phyloP scores from a whole-genome alignment of 2,329 filamentous ascomycete genomes.

The Fusarium sublunatum region DNA sequence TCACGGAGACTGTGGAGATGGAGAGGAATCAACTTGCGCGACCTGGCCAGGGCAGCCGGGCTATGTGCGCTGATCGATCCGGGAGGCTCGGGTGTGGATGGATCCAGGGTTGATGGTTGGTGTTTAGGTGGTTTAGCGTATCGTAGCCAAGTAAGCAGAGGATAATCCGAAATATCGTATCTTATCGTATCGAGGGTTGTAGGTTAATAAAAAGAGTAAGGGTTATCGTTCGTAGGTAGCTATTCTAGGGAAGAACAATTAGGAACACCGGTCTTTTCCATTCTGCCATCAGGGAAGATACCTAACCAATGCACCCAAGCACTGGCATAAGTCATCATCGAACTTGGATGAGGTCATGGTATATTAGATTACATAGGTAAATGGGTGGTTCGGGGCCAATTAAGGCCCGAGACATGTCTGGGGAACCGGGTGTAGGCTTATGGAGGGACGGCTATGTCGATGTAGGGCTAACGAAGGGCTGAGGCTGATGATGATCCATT shows the following conservation, averaged over 20 bases:
- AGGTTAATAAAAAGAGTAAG: not conserved
- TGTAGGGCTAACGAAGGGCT: constrained; percentile 11
- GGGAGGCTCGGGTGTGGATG: constrained; percentile 43
- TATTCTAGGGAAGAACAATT: not conserved
- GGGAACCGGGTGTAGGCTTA: constrained; percentile 29
- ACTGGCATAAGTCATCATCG: constrained; percentile 17
- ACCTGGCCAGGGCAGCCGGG: constrained; percentile 16
- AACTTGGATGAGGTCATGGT: constrained; percentile 43
- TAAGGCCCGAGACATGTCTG: constrained; percentile 23
- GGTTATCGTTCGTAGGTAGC: not conserved
- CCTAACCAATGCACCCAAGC: constrained; percentile 10
- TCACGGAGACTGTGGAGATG: constrained; percentile 33
- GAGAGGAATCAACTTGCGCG: constrained; percentile 23
- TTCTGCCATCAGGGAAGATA: not conserved
- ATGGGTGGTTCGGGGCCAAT: constrained; percentile 33
- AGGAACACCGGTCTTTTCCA: not conserved
- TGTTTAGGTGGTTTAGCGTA: constrained; percentile 23
- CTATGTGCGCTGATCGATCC: constrained; percentile 41
- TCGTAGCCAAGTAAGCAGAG: not conserved
- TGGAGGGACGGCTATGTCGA: constrained; percentile 1
- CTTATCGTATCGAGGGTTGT: constrained; percentile 14
- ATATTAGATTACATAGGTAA: constrained; percentile 25
- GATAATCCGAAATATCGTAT: not conserved
- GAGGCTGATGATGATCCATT: constrained; percentile 1
- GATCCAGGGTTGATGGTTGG: constrained; percentile 37